Percentiles rank a stretch among this genome's conserved stretches.
These are phyloP conservation scores for Przewalskia tangutica DNA, from an alignment of 257 asterid species.

Conservation along the genomic window DNA sequence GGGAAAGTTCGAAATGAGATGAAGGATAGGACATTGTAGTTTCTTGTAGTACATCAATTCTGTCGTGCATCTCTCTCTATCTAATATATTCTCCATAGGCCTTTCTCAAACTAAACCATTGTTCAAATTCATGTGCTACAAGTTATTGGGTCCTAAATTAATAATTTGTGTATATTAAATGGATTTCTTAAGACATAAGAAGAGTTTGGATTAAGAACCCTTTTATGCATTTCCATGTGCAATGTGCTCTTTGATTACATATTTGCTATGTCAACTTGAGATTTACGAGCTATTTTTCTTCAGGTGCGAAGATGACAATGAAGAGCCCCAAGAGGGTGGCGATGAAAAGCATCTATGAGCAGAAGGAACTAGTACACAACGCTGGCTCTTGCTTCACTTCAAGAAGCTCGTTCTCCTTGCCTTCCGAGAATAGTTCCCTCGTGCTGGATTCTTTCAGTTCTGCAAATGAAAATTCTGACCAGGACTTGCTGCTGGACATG, in stretches of 20 bases:
- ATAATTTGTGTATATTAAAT: background rate
- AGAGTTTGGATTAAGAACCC: background rate
- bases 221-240: background rate
- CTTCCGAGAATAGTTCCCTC: conserved; percentile 40
- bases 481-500: conserved; percentile 61
- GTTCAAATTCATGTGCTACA: background rate
- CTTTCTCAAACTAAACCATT: background rate
- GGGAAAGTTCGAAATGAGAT: background rate
- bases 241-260: background rate
- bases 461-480: conserved; percentile 37
- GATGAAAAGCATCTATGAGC: conserved; percentile 26
- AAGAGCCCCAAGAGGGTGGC: conserved; percentile 43
- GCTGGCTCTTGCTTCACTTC: conserved; percentile 37
- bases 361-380: conserved; percentile 32
- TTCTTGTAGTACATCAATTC: background rate
- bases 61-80: background rate
- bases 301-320: conserved; percentile 50
- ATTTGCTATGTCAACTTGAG: background rate
- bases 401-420: conserved; percentile 40
- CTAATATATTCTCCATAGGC: background rate
- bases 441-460: conserved; percentile 37
- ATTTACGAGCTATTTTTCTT: background rate
- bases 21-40: background rate
- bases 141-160: background rate
- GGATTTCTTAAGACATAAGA: background rate